A percentile compares a stretch with the other conserved stretches of the same genome.
phyloP scores from a whole-genome alignment of 768 basidiomycete genomes.

The Russula sp. region DNA sequence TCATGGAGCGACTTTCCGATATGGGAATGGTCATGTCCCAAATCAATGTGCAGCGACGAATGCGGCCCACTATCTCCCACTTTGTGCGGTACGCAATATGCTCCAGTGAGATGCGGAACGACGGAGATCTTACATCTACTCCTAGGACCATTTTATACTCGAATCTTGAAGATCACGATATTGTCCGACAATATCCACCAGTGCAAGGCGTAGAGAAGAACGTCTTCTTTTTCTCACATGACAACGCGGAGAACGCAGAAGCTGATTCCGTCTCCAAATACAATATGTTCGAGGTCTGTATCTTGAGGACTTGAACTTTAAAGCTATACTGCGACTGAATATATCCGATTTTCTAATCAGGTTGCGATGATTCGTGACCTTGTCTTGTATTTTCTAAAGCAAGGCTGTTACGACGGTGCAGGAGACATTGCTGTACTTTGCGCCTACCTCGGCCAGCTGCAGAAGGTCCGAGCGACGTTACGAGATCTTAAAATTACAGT shows the following conservation, averaged over 20 bases:
- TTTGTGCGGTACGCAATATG: slow-evolving; percentile 41
- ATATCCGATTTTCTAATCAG: slow-evolving; percentile 13
- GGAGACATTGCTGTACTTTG: slow-evolving; percentile 51
- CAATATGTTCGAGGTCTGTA: slow-evolving; percentile 57
- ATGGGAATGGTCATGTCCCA: slow-evolving; percentile 58
- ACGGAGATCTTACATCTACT: neutral
- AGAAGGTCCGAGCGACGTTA: slow-evolving; percentile 38
- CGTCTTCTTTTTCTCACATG: slow-evolving; percentile 61
- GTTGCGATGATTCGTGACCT: slow-evolving; percentile 44
- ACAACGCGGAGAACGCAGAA: slow-evolving; percentile 48
- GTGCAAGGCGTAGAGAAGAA: slow-evolving; percentile 59
- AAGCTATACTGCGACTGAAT: neutral
- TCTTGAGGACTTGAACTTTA: neutral
- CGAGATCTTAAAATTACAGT: slow-evolving; percentile 43
- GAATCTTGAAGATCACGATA: slow-evolving; percentile 46
- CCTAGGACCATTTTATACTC: slow-evolving; percentile 54
- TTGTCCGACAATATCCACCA: slow-evolving; percentile 43
- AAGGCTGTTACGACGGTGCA: slow-evolving; percentile 39
- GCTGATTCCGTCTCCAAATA: slow-evolving; percentile 62
- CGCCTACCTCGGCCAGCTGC: slow-evolving; percentile 46
- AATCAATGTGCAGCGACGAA: slow-evolving; percentile 65
- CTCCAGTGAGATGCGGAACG: neutral
- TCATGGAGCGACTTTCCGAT: slow-evolving; percentile 65
- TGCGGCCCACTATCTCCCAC: slow-evolving; percentile 63
- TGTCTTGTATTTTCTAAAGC: slow-evolving; percentile 46